Percentiles rank a stretch among this genome's conserved stretches.
Conservation (phyloP, 805 yeast species). For the Vanderwaltozyma polyspora region DNA sequence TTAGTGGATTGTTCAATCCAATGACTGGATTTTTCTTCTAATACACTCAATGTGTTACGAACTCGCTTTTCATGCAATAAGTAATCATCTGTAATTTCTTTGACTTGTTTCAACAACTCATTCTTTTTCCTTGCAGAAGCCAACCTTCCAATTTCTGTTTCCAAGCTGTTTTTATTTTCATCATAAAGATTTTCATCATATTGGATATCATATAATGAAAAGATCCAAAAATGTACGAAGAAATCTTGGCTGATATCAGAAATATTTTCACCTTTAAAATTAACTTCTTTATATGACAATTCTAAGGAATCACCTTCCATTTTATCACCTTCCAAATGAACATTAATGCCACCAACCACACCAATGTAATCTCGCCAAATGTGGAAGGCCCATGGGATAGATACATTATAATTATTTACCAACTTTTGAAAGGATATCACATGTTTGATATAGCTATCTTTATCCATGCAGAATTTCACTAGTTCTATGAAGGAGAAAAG, state of each 20-base stretch:
- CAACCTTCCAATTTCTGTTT: constrained; percentile 6
- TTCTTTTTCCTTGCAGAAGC: constrained; percentile 12
- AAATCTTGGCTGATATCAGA: constrained; percentile 30
- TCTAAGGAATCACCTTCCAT: constrained; percentile 6
- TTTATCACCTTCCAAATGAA: constrained; percentile 17
- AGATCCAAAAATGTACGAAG: constrained; percentile 60
- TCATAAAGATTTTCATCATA: constrained; percentile 42
- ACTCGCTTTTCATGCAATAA: constrained; percentile 15
- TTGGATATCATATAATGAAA: constrained; percentile 60
- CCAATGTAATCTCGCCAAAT: constrained; percentile 51
- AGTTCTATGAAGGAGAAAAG: constrained; percentile 54
- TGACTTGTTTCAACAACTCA: constrained; percentile 7
- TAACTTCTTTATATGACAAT: constrained; percentile 6
- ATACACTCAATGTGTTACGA: constrained; percentile 4
- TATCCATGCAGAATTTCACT: constrained; percentile 38
- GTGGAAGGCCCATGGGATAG: constrained; percentile 60
- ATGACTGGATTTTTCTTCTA: constrained; percentile 4
- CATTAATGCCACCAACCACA: constrained; percentile 15
- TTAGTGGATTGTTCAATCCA: constrained; percentile 12
- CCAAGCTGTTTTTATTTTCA: constrained; percentile 25
- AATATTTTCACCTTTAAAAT: constrained; percentile 17
- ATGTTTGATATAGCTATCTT: constrained; percentile 23
- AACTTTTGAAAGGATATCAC: constrained; percentile 35
- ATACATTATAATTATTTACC: constrained; percentile 33
- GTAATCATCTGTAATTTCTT: constrained; percentile 11